Evolutionary conservation across 2,329 filamentous ascomycete species (phyloP).

Genomic region (Leptographium wingfieldii): DNA sequence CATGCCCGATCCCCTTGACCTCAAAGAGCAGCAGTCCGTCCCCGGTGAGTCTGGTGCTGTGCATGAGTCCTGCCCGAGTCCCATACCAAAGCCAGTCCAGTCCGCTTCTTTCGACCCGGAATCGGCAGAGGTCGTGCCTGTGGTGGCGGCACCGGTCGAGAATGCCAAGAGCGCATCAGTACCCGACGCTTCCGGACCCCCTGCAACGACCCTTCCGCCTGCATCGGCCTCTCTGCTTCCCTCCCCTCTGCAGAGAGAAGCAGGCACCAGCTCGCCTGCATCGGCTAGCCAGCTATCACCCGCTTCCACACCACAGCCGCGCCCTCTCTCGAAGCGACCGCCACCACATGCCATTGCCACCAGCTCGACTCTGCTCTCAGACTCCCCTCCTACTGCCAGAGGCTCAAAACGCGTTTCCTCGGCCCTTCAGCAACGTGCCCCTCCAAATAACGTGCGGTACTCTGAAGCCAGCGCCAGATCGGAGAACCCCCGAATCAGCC

Average conservation of each 20-base stretch:
- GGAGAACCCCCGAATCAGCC: slow-evolving; percentile 14
- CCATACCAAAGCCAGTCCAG: too few relatives aligned
- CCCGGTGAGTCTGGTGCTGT: background rate
- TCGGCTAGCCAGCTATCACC: too few relatives aligned
- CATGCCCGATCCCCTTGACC: slow-evolving; percentile 29
- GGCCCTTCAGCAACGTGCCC: slow-evolving; percentile 18
- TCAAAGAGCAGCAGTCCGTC: background rate
- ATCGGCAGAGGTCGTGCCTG: too few relatives aligned
- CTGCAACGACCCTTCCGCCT: too few relatives aligned
- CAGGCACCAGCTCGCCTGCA: too few relatives aligned
- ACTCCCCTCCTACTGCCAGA: background rate
- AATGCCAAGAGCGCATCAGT: too few relatives aligned
- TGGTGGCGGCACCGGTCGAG: too few relatives aligned
- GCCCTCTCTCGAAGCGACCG: background rate
- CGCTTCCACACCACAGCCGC: background rate
- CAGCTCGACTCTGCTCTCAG: background rate
- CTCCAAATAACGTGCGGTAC: slow-evolving; percentile 30
- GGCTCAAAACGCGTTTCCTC: slow-evolving; percentile 4
- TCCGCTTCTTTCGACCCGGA: too few relatives aligned
- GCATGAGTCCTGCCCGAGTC: background rate
- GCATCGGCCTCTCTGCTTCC: too few relatives aligned
- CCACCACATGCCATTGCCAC: background rate
- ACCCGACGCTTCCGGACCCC: too few relatives aligned
- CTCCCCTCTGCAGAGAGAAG: too few relatives aligned
- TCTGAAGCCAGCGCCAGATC: slow-evolving; percentile 33